phyloP scores from a whole-genome alignment of 306 rosid species.

The Cucurbita argyrosperma region DNA sequence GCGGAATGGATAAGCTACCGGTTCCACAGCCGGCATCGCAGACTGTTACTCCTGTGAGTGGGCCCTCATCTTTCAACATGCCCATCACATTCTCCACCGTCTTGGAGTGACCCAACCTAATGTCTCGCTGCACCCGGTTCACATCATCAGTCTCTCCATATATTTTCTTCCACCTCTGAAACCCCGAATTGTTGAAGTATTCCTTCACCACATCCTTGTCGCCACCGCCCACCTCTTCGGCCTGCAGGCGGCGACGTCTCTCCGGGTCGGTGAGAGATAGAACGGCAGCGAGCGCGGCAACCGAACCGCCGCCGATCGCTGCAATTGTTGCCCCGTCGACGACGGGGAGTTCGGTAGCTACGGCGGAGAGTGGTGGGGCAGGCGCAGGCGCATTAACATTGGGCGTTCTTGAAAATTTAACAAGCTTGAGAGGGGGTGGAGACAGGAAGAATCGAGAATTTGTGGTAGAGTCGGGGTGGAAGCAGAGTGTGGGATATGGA shows the following conservation, averaged over 20 bases:
- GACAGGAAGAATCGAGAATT: slow-evolving; percentile 11
- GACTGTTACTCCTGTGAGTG: slow-evolving; percentile 47
- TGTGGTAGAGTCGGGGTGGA: slow-evolving; percentile 8
- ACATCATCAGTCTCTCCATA: slow-evolving; percentile 89
- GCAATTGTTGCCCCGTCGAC: slow-evolving; percentile 63
- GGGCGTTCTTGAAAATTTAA: slow-evolving; percentile 5
- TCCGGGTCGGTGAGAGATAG: slow-evolving; percentile 75
- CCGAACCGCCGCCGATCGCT: slow-evolving; percentile 54
- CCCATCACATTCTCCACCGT: slow-evolving; percentile 57
- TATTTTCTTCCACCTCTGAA: slow-evolving; percentile 90
- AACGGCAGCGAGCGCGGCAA: slow-evolving; percentile 57
- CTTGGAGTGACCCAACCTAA: slow-evolving; percentile 71
- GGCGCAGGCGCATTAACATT: slow-evolving; percentile 1
- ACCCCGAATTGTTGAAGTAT: slow-evolving; percentile 80
- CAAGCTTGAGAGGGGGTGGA: slow-evolving; percentile 14
- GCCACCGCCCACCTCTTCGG: slow-evolving; percentile 84
- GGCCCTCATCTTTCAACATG: slow-evolving; percentile 63
- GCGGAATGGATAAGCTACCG: slow-evolving; percentile 75
- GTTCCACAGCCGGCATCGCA: slow-evolving; percentile 98
- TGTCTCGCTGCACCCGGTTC: slow-evolving; percentile 67
- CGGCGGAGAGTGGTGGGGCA: slow-evolving; percentile 43
- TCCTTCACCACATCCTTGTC: slow-evolving; percentile 92
- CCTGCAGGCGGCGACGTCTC: slow-evolving; percentile 55
- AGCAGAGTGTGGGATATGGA: slow-evolving; percentile 17
- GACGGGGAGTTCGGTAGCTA: slow-evolving; percentile 32